Base-by-base conservation (phyloP, 495 filamentous ascomycete species). In the Neurospora intermedia region DNA sequence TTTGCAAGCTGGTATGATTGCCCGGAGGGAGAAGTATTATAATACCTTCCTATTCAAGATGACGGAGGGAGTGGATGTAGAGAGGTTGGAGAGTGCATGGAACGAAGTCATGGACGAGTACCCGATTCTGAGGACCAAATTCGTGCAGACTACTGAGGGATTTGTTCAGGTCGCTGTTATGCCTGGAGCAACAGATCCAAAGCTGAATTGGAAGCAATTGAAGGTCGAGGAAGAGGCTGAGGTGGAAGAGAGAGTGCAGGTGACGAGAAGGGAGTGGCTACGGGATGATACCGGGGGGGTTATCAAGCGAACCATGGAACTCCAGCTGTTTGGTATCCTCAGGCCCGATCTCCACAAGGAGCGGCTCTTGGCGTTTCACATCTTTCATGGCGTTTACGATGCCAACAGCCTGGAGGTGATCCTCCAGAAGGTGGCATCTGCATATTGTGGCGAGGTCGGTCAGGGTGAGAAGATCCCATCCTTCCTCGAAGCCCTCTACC, bases 351-450 rank as follows among this genome's bases (percentile, higher is more conserved):
- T 0, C 46, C 72, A 75, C 4, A 72, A 73, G 0, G 77, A 73
- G 27, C 76, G 74, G 5, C 73, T 87, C 0, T 80, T 95, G 41
- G 82, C 81, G 23, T 77, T 96, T 39, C 85, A 89, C 54, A 88
- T 96, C 1, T 95, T 96, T 80, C 95, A 98, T 77, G 93, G 89
- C 7, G 82, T 98, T 0, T 98, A 98, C 76, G 95, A 98, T 82
- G 94, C 91, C 1, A 91, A 88, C 76, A 95, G 93, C 71, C 85
- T 97, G 39, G 79, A 85, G 0, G 81, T 94, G 38, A 78, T 97
- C 0, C 81, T 97, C 18, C 81, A 85, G 6, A 81, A 84, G 31
- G 83, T 94, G 41, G 81, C 79, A n/a, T 70, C 77, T 40, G 79
- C 85, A 20, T 91, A 89, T 59, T 11, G 20, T 59, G 23, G 48